These are phyloP conservation scores for Solanum chilense DNA, from an alignment of 257 asterid species.

Conservation along the genomic window DNA sequence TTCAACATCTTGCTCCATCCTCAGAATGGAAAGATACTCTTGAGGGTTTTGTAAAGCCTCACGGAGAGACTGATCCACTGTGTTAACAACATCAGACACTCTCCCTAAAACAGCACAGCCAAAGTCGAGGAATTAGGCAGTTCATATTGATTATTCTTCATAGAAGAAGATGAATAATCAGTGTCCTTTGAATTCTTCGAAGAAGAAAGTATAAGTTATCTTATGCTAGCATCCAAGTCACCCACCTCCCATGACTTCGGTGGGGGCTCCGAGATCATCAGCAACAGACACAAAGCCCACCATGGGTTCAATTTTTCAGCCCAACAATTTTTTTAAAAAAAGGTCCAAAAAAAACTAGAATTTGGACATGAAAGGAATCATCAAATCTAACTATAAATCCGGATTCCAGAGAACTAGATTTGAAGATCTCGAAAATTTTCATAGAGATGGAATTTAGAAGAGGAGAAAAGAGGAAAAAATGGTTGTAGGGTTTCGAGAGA, in stretches of 20 bases:
- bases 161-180: background rate
- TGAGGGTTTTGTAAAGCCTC: conserved; percentile 98
- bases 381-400: conserved; percentile 35
- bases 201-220: conserved; percentile 60
- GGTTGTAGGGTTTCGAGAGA: conserved; percentile 2
- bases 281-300: conserved; percentile 47
- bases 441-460: conserved; percentile 9
- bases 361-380: conserved; percentile 16
- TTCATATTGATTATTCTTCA: conserved; percentile 31
- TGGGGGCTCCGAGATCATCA: conserved; percentile 44
- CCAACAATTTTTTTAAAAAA: too few species aligned
- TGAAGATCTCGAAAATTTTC: conserved; percentile 14
- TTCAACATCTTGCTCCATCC: conserved; percentile 97
- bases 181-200: conserved; percentile 24
- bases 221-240: conserved; percentile 83
- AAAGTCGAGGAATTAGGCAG: conserved; percentile 14
- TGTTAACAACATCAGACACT: conserved; percentile 39
- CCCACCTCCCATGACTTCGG: conserved; percentile 99
- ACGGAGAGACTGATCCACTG: conserved; percentile 85
- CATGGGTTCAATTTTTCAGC: conserved; percentile 27
- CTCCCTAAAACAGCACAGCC: background rate
- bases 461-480: background rate
- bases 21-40: conserved; percentile 86
- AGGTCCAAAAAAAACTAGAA: background rate
- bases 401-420: conserved; percentile 11